Percentiles rank a stretch among this genome's conserved stretches.
Conservation (phyloP, 2,329 filamentous ascomycete species). For the Arthrobotrys sphaeroides region DNA sequence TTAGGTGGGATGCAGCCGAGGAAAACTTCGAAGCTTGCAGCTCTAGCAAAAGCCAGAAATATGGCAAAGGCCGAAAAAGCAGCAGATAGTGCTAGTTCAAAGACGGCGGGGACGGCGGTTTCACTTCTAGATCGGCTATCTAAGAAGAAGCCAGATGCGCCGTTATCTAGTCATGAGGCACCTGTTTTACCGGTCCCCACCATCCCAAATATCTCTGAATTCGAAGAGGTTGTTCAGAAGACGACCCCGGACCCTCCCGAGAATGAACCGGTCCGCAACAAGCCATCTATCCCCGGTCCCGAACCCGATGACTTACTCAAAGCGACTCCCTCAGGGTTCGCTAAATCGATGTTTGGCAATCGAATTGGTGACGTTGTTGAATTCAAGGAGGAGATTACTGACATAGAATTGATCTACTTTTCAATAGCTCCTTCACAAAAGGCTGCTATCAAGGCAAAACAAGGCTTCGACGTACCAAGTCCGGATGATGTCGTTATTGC, state of each 20-base stretch:
- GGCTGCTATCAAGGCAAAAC: constrained; percentile 63
- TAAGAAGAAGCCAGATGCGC: constrained; percentile 49
- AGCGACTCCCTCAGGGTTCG: constrained; percentile 61
- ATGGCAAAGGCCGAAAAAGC: constrained; percentile 72
- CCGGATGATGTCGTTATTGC: constrained; percentile 88
- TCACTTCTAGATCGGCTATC: constrained; percentile 57
- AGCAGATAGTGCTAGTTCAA: constrained; percentile 1
- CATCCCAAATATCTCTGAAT: not conserved
- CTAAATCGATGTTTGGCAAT: constrained; percentile 63
- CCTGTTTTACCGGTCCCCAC: not conserved
- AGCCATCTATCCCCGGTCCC: not conserved
- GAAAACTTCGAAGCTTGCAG: constrained; percentile 89
- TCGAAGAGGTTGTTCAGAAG: not conserved
- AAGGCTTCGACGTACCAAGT: constrained; percentile 83
- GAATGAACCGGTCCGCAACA: constrained; percentile 8
- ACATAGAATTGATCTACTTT: constrained; percentile 50
- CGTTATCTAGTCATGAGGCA: not conserved
- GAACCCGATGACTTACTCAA: constrained; percentile 21
- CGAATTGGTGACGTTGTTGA: constrained; percentile 49
- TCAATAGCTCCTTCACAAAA: constrained; percentile 62
- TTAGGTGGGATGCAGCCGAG: constrained; percentile 72
- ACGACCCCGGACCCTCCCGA: not conserved
- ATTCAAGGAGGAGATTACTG: constrained; percentile 8
- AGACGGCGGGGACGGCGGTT: constrained; percentile 56
- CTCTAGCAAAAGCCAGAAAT: constrained; percentile 83